Base-by-base conservation (phyloP, 805 yeast genomes). In the Jamesozyma lodderae region DNA sequence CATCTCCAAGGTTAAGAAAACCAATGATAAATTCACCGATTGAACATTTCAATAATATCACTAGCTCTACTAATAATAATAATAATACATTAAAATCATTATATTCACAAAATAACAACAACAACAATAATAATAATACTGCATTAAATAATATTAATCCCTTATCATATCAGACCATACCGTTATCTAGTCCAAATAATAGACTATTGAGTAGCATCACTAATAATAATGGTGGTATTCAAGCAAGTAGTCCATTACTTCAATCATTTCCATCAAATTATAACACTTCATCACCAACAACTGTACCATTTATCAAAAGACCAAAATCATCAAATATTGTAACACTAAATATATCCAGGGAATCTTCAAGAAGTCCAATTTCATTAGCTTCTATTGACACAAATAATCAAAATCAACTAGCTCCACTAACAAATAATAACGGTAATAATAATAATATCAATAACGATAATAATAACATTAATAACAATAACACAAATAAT, bases 271-370 rank as follows among this genome's bases (percentile, higher is more conserved):
- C 35, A 25, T 37, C 40, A 27, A 37, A 37, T 22, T 37, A 25
- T 22, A 31, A 26, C 20, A 32, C 22, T 4, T 26, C 40, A 14
- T 37, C 40, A 13, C 35, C 39, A 18, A 24, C 39, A 6, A 13
- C 39, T 4, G 27, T 34, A 24, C 37, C 59, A 6, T 52, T 50
- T 35, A 52, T 57, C 30, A 54, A 53, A 35, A 49, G 59, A 30
- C 43, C 55, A 16, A 55, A 55, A 34, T 54, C 58, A 4, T 58
- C 61, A 5, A 57, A 57, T 38, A 57, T 55, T 36, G 62, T 57
- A 11, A 57, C 59, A 17, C 41, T 57, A 35, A 57, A 57, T 34
- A 55, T 57, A 16, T 57, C 62, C 4, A 47, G 62, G 33, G 62
- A 56, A 38, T 48, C 57, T 4, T 56, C 61, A 10, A 47, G 55